A percentile compares a stretch with the other conserved stretches of the same genome.
phyloP scores from a whole-genome alignment of 2,329 filamentous ascomycete species.

The Penicillium janthinellum region DNA sequence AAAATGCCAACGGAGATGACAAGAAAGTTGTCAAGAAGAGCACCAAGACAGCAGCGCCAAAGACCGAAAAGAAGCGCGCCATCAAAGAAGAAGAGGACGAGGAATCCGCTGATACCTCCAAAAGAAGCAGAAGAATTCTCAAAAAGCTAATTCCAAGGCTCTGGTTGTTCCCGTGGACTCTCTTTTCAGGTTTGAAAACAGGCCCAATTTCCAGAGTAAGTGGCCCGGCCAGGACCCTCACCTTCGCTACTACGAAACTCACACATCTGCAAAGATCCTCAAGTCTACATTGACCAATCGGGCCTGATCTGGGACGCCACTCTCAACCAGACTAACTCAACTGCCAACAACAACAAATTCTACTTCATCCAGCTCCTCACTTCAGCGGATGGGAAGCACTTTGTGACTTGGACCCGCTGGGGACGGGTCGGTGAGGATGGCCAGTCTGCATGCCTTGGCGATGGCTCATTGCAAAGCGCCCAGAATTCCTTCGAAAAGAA shows the following conservation, averaged over 20 bases:
- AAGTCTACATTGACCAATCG: slow-evolving; percentile 67
- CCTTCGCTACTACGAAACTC: background rate
- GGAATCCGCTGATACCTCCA: slow-evolving; percentile 12
- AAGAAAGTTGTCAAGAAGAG: background rate
- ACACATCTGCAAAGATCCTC: slow-evolving; percentile 5
- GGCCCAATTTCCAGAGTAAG: background rate
- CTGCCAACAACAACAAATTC: slow-evolving; percentile 79
- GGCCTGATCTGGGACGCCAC: slow-evolving; percentile 76
- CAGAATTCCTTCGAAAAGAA: slow-evolving; percentile 54
- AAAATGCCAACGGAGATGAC: slow-evolving; percentile 25
- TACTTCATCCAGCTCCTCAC: slow-evolving; percentile 70
- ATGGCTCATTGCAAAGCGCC: slow-evolving; percentile 43
- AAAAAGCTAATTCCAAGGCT: slow-evolving; percentile 46
- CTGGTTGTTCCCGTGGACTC: slow-evolving; percentile 54
- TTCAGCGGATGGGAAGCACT: slow-evolving; percentile 36
- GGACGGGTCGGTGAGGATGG: slow-evolving; percentile 68
- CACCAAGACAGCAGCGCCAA: background rate
- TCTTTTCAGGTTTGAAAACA: slow-evolving; percentile 14
- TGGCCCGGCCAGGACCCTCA: background rate
- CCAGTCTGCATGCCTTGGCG: slow-evolving; percentile 46
- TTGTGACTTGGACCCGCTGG: slow-evolving; percentile 74
- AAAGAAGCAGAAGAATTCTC: slow-evolving; percentile 49
- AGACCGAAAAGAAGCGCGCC: slow-evolving; percentile 26
- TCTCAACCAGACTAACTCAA: slow-evolving; percentile 74
- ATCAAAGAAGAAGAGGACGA: slow-evolving; percentile 14